These are phyloP conservation scores for Grosmannia huntii DNA, from an alignment of 2,329 filamentous ascomycete genomes.

Conservation along the genomic window DNA sequence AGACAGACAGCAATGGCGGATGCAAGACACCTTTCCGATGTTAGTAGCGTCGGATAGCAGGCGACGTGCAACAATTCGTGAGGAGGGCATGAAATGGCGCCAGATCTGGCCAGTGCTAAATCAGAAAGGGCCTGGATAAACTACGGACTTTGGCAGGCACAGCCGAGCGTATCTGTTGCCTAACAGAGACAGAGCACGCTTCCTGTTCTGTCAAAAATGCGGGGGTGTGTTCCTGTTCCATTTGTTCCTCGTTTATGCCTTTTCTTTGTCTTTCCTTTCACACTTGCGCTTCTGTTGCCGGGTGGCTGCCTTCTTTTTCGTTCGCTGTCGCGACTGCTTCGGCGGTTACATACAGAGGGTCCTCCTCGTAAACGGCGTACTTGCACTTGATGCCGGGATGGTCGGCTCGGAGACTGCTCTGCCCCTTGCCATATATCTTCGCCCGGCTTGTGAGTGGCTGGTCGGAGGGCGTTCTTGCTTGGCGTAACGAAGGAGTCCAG, in stretches of 20 bases:
- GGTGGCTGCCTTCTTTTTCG: not conserved
- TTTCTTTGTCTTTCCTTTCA: no score
- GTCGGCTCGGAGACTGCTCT: conserved; percentile 41
- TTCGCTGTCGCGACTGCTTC: not conserved
- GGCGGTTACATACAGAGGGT: not conserved
- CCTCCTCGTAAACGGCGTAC: conserved; percentile 33
- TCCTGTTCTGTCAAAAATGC: no score
- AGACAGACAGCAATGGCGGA: not conserved
- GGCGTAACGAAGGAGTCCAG: conserved; percentile 13
- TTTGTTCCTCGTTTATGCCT: no score
- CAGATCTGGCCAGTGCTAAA: not conserved
- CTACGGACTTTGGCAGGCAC: not conserved
- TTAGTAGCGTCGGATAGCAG: not conserved
- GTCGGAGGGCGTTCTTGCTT: conserved; percentile 22
- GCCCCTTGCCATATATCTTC: conserved; percentile 49
- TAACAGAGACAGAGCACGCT: no score
- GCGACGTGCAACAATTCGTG: not conserved
- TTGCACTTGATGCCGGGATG: conserved; percentile 47
- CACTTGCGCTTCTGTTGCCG: no score
- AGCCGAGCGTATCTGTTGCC: not conserved
- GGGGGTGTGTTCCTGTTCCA: no score
- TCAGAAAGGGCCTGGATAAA: not conserved
- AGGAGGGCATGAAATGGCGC: not conserved
- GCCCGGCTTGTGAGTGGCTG: conserved; percentile 39
- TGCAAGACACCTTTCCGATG: not conserved